phyloP scores from a whole-genome alignment of 2,329 filamentous ascomycete genomes.

The Thielaviopsis ethacetica region DNA sequence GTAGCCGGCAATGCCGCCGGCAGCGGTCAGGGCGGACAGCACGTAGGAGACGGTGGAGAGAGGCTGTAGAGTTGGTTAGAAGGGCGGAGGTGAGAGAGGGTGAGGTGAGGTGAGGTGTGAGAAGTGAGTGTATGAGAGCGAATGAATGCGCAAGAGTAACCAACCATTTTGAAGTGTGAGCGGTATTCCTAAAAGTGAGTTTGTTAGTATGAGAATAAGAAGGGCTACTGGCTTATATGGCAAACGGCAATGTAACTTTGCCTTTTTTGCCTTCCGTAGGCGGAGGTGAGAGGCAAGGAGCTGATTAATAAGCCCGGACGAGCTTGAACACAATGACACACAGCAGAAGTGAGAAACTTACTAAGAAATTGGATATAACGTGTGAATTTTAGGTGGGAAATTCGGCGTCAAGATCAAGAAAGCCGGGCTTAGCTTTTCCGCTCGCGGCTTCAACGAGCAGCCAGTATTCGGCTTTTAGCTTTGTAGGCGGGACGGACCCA shows the following conservation, averaged over 20 bases:
- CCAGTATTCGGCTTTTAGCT: no score
- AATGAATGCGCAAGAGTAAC: neutral
- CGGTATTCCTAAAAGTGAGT: neutral
- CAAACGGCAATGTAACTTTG: no score
- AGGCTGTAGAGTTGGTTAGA: conserved; percentile 10
- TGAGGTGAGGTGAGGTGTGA: no score
- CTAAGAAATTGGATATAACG: neutral
- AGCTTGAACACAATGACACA: no score
- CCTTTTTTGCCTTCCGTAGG: no score
- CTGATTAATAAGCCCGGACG: no score
- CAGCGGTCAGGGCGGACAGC: conserved; percentile 67
- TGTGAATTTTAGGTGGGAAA: no score
- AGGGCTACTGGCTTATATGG: no score
- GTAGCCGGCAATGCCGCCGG: conserved; percentile 79
- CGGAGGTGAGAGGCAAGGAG: no score
- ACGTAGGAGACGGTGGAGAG: conserved; percentile 48
- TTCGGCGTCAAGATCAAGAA: neutral
- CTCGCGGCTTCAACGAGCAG: neutral
- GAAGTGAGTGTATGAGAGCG: no score
- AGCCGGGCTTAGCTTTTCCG: no score
- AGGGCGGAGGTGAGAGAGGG: neutral
- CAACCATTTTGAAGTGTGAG: conserved; percentile 1
- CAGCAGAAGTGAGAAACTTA: neutral
- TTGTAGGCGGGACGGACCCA: no score
- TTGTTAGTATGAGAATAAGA: neutral